Percentiles rank a stretch among this genome's conserved stretches.
Conservation (phyloP, 495 filamentous ascomycete genomes). For the Jackrogersella multiformis region DNA sequence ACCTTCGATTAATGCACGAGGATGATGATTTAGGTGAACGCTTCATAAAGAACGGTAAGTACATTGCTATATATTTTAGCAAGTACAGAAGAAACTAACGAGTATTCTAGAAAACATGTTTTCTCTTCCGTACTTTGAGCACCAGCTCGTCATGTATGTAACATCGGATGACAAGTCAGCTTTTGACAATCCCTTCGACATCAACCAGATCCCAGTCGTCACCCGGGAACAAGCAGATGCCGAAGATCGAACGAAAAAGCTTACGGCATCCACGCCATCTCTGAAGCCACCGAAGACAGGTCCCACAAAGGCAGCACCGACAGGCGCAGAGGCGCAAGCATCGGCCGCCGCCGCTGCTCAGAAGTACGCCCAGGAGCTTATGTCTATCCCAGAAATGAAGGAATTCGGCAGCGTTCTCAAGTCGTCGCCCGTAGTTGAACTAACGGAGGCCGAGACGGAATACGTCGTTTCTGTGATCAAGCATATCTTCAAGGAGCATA, state of each 20-base stretch:
- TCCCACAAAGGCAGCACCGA: slow-evolving; percentile 75
- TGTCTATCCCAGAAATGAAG: slow-evolving; percentile 87
- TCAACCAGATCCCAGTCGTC: slow-evolving; percentile 90
- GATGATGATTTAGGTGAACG: slow-evolving; percentile 80
- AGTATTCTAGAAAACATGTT: slow-evolving; percentile 76
- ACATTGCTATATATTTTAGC: not conserved
- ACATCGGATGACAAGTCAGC: slow-evolving; percentile 86
- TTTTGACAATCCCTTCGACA: slow-evolving; percentile 87
- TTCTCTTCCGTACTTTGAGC: slow-evolving; percentile 93
- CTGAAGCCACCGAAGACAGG: slow-evolving; percentile 91
- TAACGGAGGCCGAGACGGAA: slow-evolving; percentile 97
- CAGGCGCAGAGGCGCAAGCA: slow-evolving; percentile 75
- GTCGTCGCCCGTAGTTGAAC: slow-evolving; percentile 83
- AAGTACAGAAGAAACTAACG: slow-evolving; percentile 49
- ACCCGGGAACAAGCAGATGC: slow-evolving; percentile 95
- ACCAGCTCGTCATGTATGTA: slow-evolving; percentile 97
- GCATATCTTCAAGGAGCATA: slow-evolving; percentile 95
- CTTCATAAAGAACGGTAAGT: slow-evolving; percentile 91
- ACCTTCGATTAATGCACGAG: slow-evolving; percentile 88
- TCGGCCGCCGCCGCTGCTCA: slow-evolving; percentile 80
- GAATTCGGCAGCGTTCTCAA: slow-evolving; percentile 89
- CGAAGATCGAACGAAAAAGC: slow-evolving; percentile 96
- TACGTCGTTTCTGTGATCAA: slow-evolving; percentile 95
- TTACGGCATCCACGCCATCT: slow-evolving; percentile 88
- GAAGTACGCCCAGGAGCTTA: slow-evolving; percentile 86